Evolutionary conservation across 2,329 filamentous ascomycete genomes (phyloP).

Genomic region (Beauveria caledonica): DNA sequence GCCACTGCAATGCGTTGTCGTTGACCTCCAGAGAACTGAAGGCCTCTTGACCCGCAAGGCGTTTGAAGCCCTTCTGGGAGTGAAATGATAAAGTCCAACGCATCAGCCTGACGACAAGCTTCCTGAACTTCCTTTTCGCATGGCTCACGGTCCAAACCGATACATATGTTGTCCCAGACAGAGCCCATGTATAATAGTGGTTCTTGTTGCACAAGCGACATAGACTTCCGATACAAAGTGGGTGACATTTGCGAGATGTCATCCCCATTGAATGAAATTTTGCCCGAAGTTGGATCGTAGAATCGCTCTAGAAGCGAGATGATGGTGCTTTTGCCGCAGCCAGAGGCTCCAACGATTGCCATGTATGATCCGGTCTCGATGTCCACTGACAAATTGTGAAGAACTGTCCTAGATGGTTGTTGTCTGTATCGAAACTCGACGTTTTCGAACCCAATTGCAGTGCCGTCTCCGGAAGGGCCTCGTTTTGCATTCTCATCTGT

Average conservation of each 20-base stretch:
- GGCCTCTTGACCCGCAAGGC: conserved; percentile 51
- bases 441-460: neutral
- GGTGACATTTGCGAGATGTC: neutral
- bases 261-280: neutral
- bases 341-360: neutral
- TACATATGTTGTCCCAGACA: neutral
- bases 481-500: conserved; percentile 26
- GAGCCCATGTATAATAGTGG: neutral
- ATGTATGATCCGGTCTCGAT: neutral
- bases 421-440: conserved; percentile 12
- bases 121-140: conserved; percentile 25
- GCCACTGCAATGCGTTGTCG: conserved; percentile 60
- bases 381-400: conserved; percentile 22
- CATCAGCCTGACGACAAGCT: conserved; percentile 39
- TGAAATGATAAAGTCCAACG: conserved; percentile 33
- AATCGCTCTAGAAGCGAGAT: neutral
- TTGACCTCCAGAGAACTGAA: conserved; percentile 59
- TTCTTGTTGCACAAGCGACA: neutral
- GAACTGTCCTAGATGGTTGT: conserved; percentile 18
- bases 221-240: neutral
- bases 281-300: neutral
- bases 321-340: neutral
- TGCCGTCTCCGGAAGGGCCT: conserved; percentile 14
- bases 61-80: conserved; percentile 43
- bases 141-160: conserved; percentile 12